Base-by-base conservation (phyloP, 805 yeast species). In the Candida maltosa region DNA sequence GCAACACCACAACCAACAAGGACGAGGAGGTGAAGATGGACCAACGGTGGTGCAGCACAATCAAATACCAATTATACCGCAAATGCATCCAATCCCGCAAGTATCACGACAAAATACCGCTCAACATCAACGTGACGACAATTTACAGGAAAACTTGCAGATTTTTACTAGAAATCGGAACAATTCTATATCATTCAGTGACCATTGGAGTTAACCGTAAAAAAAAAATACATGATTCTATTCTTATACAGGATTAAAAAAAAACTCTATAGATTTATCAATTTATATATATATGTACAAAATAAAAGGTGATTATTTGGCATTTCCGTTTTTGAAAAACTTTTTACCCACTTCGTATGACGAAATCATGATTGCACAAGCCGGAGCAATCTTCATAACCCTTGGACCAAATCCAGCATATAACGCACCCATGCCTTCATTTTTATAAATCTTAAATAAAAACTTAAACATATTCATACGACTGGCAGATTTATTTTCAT, bases 341-440 rank as follows among this genome's bases (percentile, higher is more conserved):
- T 76, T 76, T 58, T 93, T 93, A 18, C 94, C 84, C 29, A 89
- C 67, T 56, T 93, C 98, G 56, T 93, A 93, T 26, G 93, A 83
- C 9, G 97, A 87, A 29, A 93, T 88, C 98, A 93, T 93, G 25
- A 93, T 91, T 2, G 98, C 98, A 71, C 98, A 93, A 11, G 96
- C 81, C 8, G 98, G 97, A 0, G 97, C 96, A 18, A 93, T 84
- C 54, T 93, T 93, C 56, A 91, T 62, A 6, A 91, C 75, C 45
- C 98, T 73, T 0, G 97, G 97, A 2, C 76, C 67, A 25, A 88
- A 62, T 0, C 98, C 98, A 24, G 86, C 85, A 52, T 83, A 93
- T n/a, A 93, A 62, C 0, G 97, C 91, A 4, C 69, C 54, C n/a
- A 76, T 31, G 0, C 98, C 98, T 58, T 93, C 98, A 15, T 63